A percentile compares a stretch with the other conserved stretches of the same genome.
These are phyloP conservation scores for Shiraia sp. DNA, from an alignment of 2,329 filamentous ascomycete genomes.

Conservation along the genomic window DNA sequence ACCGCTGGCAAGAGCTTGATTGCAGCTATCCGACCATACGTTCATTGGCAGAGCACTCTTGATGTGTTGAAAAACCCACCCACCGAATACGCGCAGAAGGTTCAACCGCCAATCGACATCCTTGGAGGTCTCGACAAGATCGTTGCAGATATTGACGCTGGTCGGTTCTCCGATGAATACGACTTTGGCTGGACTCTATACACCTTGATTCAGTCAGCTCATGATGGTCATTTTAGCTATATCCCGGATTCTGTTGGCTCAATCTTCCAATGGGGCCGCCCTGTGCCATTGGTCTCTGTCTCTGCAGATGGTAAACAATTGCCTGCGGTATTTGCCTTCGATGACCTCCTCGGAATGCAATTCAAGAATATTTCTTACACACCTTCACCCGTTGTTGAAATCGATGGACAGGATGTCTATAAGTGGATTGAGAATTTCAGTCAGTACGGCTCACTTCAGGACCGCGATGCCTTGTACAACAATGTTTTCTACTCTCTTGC, in stretches of 20 bases:
- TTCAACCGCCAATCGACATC: constrained; percentile 51
- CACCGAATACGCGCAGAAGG: constrained; percentile 50
- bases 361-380: constrained; percentile 50
- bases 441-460: constrained; percentile 55
- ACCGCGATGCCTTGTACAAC: constrained; percentile 62
- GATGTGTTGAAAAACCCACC: constrained; percentile 50
- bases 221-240: constrained; percentile 68
- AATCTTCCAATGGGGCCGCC: constrained; percentile 55
- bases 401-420: constrained; percentile 59
- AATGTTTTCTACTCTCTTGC: constrained; percentile 53
- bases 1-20: constrained; percentile 46
- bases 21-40: constrained; percentile 46
- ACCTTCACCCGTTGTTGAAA: constrained; percentile 57
- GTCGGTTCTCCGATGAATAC: constrained; percentile 47
- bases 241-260: constrained; percentile 56
- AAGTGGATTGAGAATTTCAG: constrained; percentile 54
- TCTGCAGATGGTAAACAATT: constrained; percentile 62
- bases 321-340: constrained; percentile 61
- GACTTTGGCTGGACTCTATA: constrained; percentile 57
- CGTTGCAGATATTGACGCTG: constrained; percentile 40
- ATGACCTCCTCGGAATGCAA: constrained; percentile 51
- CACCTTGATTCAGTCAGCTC: constrained; percentile 57
- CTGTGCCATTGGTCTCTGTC: constrained; percentile 61
- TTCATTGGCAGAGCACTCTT: constrained; percentile 54
- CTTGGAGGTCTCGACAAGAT: constrained; percentile 47